Evolutionary conservation across 2,329 filamentous ascomycete genomes (phyloP), one percentile per base, ranked within the genome.

Genomic region (Sporothrix euskadiensis): DNA sequence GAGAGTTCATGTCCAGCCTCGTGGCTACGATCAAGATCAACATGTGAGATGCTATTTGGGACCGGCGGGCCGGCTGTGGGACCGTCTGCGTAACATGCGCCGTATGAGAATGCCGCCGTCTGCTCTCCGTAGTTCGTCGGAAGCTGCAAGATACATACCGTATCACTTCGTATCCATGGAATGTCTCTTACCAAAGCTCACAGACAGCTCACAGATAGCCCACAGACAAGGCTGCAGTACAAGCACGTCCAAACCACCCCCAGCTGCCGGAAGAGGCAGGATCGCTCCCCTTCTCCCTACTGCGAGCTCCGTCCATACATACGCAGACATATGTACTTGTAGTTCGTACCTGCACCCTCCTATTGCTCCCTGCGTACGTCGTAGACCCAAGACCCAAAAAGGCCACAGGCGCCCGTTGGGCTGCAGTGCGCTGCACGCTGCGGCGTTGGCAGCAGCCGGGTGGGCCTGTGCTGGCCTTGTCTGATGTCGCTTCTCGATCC

Each of bases 211-310:
- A 47, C 39, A 14, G 1, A 47, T 19, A 41, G 32, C 19, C 47
- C 49, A 54, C 66, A 56, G 66, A 41, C 66, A 69, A 69, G 66
- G 66, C 65, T 68, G 65, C 26, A 52, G 65, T 52, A 68, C 19
- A 49, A 49, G 44, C 44, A 49, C 44, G 14, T 19, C 44, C 44
- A 19, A 14, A 49, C 44, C 44, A 49, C 44, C 44, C 30, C 56
- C 56, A 35, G 56, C 35, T 39, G 41, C 19, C 22, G 39, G 61
- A 66, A 66, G 39, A 26, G 39, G 61, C 9, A 69, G 65, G 47
- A 52, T 54, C 16, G 44, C 14, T 26, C 8, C 19, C 59, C 39
- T 44, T 63, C 59, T 26, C 35, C 39, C 22, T 63, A 4, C 63
- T 49, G 22, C 12, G 2, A 41, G 10, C 63, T 49, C 63, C 63